Base-by-base conservation (phyloP, 495 filamentous ascomycete genomes). In the Oidiodendron maius region DNA sequence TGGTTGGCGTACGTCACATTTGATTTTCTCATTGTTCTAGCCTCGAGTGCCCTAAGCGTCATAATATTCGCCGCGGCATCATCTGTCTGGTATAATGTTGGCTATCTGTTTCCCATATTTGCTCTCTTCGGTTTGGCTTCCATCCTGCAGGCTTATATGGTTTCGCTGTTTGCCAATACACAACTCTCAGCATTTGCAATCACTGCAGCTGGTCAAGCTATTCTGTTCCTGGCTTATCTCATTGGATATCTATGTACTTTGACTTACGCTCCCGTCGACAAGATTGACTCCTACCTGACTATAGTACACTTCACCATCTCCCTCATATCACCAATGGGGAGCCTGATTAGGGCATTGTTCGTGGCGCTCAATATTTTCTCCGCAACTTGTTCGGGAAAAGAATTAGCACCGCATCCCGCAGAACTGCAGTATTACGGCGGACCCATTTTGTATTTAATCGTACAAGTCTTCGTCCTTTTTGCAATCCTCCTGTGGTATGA, bases 1-100 rank as follows among this genome's bases (percentile, higher is more conserved):
- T 93, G 87, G 85, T 64, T 84, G 3, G 87, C 89, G 9, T 91
- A 95, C 62, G 68, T 82, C 3, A 51, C 63, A 0, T 94, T 94
- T 56, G 89, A 95, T 68, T 91, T 89, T 57, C 56, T 80, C 35
- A 73, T 86, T 28, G 78, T 86, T 4, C 52, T 89, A 16, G 55
- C 76, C 3, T 70, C 72, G 22, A 81, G 76, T 42, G 77, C 80
- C 13, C 55, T 84, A 3, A 69, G 71, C 13, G 75, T 80, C 12
- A 74, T 79, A 28, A 77, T 91, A 21, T 81, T 88, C 52, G 79
- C 77, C 3, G 72, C 72, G 1, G 59, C 72, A 0, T 76, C 76
- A 5, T 58, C 75, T 34, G 66, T 79, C n/a, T 93, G 83, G 83
- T 91, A 83, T 56, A 70, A 83, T 55, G 62, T 85, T 12, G 84